These are phyloP conservation scores for Vitis cinerea DNA, from an alignment of 164 flowering plant species.

Conservation along the genomic window DNA sequence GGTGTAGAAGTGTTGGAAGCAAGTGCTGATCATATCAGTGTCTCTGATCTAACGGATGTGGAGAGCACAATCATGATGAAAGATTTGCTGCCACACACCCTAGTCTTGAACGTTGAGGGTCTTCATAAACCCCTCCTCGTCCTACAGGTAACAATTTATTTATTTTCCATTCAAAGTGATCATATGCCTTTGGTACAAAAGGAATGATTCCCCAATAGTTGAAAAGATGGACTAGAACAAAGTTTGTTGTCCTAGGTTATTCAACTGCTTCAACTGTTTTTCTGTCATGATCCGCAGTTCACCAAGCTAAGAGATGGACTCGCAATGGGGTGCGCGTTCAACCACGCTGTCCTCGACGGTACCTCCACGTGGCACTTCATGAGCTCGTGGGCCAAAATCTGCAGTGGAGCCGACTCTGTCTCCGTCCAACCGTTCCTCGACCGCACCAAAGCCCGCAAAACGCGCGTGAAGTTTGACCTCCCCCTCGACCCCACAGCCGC, in stretches of 20 bases:
- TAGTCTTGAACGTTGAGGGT: constrained; percentile 74
- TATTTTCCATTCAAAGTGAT: too few relatives aligned
- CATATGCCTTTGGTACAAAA: too few relatives aligned
- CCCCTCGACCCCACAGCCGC: constrained; percentile 31
- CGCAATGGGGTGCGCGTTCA: constrained; percentile 85
- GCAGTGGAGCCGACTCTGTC: constrained; percentile 45
- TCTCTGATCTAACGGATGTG: constrained; percentile 60
- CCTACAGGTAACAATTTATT: constrained; percentile 55
- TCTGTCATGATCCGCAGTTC: constrained; percentile 32
- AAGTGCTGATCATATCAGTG: constrained; percentile 37
- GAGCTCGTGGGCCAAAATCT: constrained; percentile 87
- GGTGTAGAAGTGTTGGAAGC: constrained; percentile 80
- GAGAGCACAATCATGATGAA: constrained; percentile 49
- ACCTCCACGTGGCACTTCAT: constrained; percentile 97
- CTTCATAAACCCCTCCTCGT: constrained; percentile 68
- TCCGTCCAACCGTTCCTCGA: constrained; percentile 76
- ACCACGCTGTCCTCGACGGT: constrained; percentile 89
- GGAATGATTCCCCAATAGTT: too few relatives aligned
- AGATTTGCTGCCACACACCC: constrained; percentile 71
- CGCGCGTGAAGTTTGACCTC: constrained; percentile 79
- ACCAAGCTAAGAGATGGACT: constrained; percentile 88
- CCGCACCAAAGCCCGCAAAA: constrained; percentile 72
- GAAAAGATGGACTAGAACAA: too few relatives aligned
- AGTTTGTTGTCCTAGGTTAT: too few relatives aligned
- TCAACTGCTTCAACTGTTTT: too few relatives aligned